Percentiles rank a stretch among this genome's conserved stretches.
These are phyloP conservation scores for Pisolithus tinctorius DNA, from an alignment of 768 basidiomycete species.

Conservation along the genomic window DNA sequence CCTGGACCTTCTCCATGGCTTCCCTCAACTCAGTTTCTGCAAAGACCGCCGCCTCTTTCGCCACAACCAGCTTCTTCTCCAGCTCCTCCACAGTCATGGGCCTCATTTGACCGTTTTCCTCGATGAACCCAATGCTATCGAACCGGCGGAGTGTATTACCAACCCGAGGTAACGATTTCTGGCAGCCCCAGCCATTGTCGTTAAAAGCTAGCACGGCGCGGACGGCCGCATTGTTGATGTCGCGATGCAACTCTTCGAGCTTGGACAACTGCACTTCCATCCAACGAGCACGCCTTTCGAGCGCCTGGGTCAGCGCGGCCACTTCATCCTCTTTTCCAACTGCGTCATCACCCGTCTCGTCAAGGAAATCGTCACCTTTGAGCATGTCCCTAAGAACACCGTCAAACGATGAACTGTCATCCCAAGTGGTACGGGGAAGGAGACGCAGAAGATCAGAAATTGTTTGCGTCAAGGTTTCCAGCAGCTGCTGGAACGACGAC, in stretches of 20 bases:
- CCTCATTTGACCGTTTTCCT: conserved; percentile 34
- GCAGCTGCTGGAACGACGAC: conserved; percentile 80
- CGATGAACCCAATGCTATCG: conserved; percentile 55
- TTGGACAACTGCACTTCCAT: conserved; percentile 90
- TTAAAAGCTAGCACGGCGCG: conserved; percentile 78
- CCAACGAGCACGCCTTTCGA: conserved; percentile 87
- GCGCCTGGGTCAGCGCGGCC: conserved; percentile 71
- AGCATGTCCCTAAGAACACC: conserved; percentile 84
- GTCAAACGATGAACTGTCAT: conserved; percentile 84
- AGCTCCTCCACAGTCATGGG: conserved; percentile 66
- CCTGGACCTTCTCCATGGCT: conserved; percentile 63
- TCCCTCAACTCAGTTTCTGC: conserved; percentile 72
- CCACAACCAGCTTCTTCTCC: conserved; percentile 64
- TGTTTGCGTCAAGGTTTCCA: conserved; percentile 85
- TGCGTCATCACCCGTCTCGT: conserved; percentile 61
- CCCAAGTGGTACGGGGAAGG: conserved; percentile 85
- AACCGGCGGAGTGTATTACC: conserved; percentile 65
- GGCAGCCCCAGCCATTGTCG: conserved; percentile 77
- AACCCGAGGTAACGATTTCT: conserved; percentile 60
- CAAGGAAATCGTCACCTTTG: conserved; percentile 81
- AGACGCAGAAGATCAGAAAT: conserved; percentile 82
- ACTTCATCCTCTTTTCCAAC: conserved; percentile 76
- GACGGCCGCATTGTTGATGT: conserved; percentile 85
- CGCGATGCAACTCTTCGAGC: conserved; percentile 81
- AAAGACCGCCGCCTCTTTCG: conserved; percentile 63